Conservation (phyloP, 2,329 filamentous ascomycete genomes). For the Sclerotinia trifoliorum region DNA sequence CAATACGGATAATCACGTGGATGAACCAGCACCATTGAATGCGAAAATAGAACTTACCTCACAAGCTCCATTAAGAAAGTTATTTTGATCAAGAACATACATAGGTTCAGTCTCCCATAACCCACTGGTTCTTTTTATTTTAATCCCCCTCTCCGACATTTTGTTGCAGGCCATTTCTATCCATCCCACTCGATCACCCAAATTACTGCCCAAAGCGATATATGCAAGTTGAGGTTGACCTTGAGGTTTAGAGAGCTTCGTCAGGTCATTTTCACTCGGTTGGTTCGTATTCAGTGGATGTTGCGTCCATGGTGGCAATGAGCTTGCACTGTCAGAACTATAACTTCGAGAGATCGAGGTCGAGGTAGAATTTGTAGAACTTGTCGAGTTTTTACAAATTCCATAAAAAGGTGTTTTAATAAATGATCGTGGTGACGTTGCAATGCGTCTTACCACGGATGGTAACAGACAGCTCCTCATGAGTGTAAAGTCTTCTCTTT, state of each 20-base stretch:
- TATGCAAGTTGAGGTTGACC: constrained; percentile 53
- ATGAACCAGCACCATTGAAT: not conserved
- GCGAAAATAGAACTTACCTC: constrained; percentile 59
- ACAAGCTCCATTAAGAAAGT: constrained; percentile 89
- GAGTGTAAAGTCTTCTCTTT: not conserved
- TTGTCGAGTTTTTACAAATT: not conserved
- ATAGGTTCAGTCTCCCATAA: constrained; percentile 95
- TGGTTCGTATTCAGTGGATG: constrained; percentile 11
- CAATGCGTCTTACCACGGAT: constrained; percentile 3
- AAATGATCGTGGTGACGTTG: too few species aligned
- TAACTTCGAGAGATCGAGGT: constrained; percentile 3
- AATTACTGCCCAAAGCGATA: constrained; percentile 88
- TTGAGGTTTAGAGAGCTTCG: not conserved
- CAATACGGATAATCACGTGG: constrained; percentile 3
- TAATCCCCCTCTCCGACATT: constrained; percentile 72
- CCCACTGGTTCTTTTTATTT: constrained; percentile 75
- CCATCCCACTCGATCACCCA: constrained; percentile 79
- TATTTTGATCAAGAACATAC: constrained; percentile 88
- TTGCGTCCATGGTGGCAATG: constrained; percentile 13
- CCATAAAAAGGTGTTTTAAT: not conserved
- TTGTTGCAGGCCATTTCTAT: constrained; percentile 80
- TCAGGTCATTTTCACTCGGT: not conserved
- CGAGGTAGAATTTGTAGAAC: not conserved
- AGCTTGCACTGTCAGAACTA: constrained; percentile 6
- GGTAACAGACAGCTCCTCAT: constrained; percentile 12